Base-by-base conservation (phyloP, 2,329 filamentous ascomycete genomes). In the Ciborinia camelliae region DNA sequence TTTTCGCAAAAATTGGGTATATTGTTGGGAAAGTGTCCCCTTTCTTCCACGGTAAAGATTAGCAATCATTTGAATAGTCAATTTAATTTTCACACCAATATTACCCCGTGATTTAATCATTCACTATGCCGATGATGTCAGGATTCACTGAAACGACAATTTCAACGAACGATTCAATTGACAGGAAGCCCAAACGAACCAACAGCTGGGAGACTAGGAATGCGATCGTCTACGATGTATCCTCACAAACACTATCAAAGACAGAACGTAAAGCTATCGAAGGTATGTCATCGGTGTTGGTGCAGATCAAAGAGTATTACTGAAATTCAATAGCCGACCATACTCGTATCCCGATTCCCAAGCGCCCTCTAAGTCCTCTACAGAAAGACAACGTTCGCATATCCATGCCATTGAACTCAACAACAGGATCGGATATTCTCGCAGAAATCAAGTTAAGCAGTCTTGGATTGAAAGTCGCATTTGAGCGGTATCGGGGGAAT, bases 401-500 rank as follows among this genome's bases (percentile, higher is more conserved):
- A 35, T 53, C 6, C 20, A 53, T 61, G 18, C 45, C 45, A 61
- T 39, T 39, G 23, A 61, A 23, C 45, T 61, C 45, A 53, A 26
- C 23, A 53, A 20, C 23, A 41, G 58, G 45, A 20, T 61, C 23
- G 6, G 58, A 61, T 39, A 7, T 41, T 37, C 45, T 53, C 18
- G 45, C 58, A 39, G 58, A 61, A 37, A 26, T 52, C 47, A 61
- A 61, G 32, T 53, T 61, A 32, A 52, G 58, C 43, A 61, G 58
- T 32, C 58, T 61, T 61, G 58, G 58, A 30, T 37, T 39, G 4
- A 51, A 61, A 41, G 43, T 61, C 45, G 30, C 32, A 53, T 53
- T 50, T 30, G 58, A 50, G 45, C 23, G 32, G 8, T 61, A 51
- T 41, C 58, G 32, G 7, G 58, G 58, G 20, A 52, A 61, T 30